phyloP scores from a whole-genome alignment of 1,284 basidiomycete genomes.

The Moesziomyces aphidis region DNA sequence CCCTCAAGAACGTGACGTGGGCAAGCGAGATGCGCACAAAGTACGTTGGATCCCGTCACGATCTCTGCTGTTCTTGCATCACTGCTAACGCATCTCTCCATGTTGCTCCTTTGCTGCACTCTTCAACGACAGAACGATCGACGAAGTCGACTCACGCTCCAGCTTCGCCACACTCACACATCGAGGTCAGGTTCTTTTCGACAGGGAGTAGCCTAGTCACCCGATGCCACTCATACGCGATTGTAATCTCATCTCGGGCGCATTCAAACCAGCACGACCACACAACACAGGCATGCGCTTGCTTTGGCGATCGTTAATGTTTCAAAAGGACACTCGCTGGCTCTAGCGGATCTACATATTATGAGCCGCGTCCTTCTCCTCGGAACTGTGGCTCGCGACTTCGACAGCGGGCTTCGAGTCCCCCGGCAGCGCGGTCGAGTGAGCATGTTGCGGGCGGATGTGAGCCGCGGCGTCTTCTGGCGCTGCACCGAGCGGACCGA shows the following conservation, averaged over 20 bases:
- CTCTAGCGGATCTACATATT: neutral
- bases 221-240: neutral
- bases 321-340: too few relatives aligned
- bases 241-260: neutral
- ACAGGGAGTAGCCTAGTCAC: slow-evolving; percentile 1
- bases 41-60: slow-evolving; percentile 69
- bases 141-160: slow-evolving; percentile 80
- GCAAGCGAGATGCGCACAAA: slow-evolving; percentile 86
- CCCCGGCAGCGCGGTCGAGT: neutral
- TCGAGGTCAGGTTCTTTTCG: slow-evolving; percentile 71
- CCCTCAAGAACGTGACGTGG: slow-evolving; percentile 83
- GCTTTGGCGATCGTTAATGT: neutral
- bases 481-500: slow-evolving; percentile 43
- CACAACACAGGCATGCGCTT: neutral
- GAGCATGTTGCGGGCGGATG: slow-evolving; percentile 1
- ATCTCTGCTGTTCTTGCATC: neutral
- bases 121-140: slow-evolving; percentile 74
- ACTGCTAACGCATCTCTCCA: neutral
- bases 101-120: neutral
- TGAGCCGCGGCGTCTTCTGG: slow-evolving; percentile 17
- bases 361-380: slow-evolving; percentile 20
- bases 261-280: neutral
- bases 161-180: slow-evolving; percentile 79
- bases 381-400: slow-evolving; percentile 21
- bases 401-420: slow-evolving; percentile 21